phyloP scores from a whole-genome alignment of 1,284 basidiomycete genomes.

The Rhodotorula glutinis region DNA sequence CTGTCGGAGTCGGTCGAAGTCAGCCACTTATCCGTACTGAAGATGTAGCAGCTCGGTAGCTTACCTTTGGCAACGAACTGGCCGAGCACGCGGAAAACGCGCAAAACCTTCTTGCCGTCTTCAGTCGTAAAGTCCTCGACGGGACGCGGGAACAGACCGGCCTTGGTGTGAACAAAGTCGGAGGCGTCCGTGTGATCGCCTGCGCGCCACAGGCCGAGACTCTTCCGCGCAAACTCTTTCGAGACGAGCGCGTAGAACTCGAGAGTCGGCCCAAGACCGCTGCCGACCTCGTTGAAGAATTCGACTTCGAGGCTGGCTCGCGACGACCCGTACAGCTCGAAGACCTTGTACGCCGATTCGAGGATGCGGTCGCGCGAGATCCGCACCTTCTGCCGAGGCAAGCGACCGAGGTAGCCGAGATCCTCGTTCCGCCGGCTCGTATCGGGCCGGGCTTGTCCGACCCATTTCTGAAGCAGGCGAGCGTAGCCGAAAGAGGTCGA shows the following conservation, averaged over 20 bases:
- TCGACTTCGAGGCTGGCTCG: conserved; percentile 74
- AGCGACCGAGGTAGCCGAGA: conserved; percentile 82
- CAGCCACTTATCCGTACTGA: background rate
- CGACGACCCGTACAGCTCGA: conserved; percentile 87
- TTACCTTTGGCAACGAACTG: conserved; percentile 86
- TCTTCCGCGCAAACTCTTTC: conserved; percentile 82
- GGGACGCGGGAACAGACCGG: conserved; percentile 85
- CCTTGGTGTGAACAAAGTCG: conserved; percentile 56
- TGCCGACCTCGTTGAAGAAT: conserved; percentile 98
- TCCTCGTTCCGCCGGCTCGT: conserved; percentile 73
- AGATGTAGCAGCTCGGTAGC: background rate
- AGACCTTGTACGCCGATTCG: conserved; percentile 88
- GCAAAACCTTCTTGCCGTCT: conserved; percentile 52
- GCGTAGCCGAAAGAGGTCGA: conserved; percentile 97
- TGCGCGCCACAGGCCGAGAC: conserved; percentile 87
- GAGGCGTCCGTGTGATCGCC: conserved; percentile 55
- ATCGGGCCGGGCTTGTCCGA: conserved; percentile 41
- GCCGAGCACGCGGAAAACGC: conserved; percentile 84
- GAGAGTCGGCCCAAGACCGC: conserved; percentile 94
- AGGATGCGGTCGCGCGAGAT: conserved; percentile 91
- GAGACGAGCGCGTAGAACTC: conserved; percentile 96
- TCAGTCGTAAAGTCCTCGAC: conserved; percentile 54
- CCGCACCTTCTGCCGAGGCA: conserved; percentile 93
- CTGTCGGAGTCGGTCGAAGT: conserved; percentile 46
- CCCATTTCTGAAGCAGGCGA: conserved; percentile 62